Evolutionary conservation across 768 basidiomycete genomes (phyloP).

Genomic region (Cyclocybe cylindracea): DNA sequence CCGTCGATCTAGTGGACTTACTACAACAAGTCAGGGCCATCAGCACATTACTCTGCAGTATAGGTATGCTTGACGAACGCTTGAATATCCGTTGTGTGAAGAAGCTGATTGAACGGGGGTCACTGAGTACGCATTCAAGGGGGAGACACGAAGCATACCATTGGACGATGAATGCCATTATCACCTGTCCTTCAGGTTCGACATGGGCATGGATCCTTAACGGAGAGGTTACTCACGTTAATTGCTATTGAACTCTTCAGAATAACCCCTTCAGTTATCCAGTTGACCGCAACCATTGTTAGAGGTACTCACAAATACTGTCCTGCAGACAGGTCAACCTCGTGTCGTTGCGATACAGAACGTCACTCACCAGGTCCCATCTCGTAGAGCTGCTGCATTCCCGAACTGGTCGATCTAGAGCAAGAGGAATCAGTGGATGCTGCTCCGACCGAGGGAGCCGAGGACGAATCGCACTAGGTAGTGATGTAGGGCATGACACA

Average conservation of each 20-base stretch:
- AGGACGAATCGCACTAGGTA: slow-evolving; percentile 11
- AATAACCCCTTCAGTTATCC: too few relatives aligned
- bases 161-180: slow-evolving; percentile 44
- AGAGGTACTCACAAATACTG: too few relatives aligned
- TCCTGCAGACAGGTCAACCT: too few relatives aligned
- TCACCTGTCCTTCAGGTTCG: slow-evolving; percentile 27
- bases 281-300: too few relatives aligned
- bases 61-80: too few relatives aligned
- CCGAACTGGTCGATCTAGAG: too few relatives aligned
- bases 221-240: slow-evolving; percentile 28
- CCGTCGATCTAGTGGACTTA: slow-evolving; percentile 30
- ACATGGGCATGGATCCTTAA: neutral
- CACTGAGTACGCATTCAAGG: neutral
- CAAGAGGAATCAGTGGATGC: too few relatives aligned
- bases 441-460: too few relatives aligned
- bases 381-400: too few relatives aligned
- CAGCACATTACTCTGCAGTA: neutral
- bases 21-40: slow-evolving; percentile 19
- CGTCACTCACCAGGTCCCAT: too few relatives aligned
- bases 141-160: slow-evolving; percentile 30
- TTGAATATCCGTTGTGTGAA: slow-evolving; percentile 40
- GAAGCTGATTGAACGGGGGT: slow-evolving; percentile 29
- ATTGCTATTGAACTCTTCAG: slow-evolving; percentile 35
- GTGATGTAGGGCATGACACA: slow-evolving; percentile 43
- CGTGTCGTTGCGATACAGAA: too few relatives aligned